Evolutionary conservation across 1,284 basidiomycete genomes (phyloP), one percentile per base, ranked within the genome.

Genomic region (Puccinia coronata): DNA sequence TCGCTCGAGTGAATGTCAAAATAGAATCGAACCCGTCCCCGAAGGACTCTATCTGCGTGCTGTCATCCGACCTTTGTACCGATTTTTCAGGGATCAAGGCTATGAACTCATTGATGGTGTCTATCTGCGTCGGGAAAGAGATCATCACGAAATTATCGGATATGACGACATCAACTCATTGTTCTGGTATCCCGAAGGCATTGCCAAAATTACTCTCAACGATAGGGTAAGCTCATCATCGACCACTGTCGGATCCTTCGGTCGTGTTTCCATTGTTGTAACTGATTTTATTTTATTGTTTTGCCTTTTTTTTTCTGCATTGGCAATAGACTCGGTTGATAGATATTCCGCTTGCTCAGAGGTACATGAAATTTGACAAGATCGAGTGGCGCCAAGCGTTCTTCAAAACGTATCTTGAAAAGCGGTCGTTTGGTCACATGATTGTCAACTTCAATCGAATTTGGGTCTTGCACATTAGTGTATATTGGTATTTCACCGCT

Each of bases 101-200:
- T 99, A 98, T 86, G 96, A 99, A 87, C 92, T 98, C 51, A 89
- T 95, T 47, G 96, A 98, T 85, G 96, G 95, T 74, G 95, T 95
- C 87, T 98, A 97, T 86, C 92, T 99, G 72, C 89, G 93, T 84
- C 51, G 79, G 12, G 96, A 99, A 88, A 90, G 90, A 85, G 96
- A 99, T 85, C 97, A 98, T 86, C 92, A 95, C 83, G 90, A 92
- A 83, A 95, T 98, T 85, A 98, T 99, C 85, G 97, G 96, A 16
- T 99, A 99, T 86, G 96, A 99, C 87, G 96, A 99, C 87, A 93
- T 99, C 84, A 99, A 99, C 87, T 96, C 99, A 87, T 88, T 99
- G 65, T 99, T 99, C 88, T 99, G 96, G 96, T 99, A 99, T 87
- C 97, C 97, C 5, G 97, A 99, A 85, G 97, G 97, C 57, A 96